Evolutionary conservation across 1,284 basidiomycete species (phyloP).

Genomic region (Ustilago shanxiensis): DNA sequence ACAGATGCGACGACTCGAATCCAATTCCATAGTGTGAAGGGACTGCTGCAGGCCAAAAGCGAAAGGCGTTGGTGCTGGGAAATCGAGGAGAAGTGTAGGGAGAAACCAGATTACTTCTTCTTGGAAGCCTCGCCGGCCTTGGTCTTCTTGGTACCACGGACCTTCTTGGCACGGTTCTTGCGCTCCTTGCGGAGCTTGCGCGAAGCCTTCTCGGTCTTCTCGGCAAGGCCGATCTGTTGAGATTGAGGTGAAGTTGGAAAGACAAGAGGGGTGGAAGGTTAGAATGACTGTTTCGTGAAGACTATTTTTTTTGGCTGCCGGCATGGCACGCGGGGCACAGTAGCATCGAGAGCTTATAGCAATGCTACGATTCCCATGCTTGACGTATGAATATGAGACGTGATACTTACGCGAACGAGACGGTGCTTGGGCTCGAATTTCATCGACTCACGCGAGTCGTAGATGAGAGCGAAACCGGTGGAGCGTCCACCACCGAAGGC

Average conservation of each 20-base stretch:
- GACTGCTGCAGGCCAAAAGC: slow-evolving; percentile 27
- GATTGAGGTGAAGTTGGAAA: background rate
- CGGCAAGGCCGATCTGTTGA: slow-evolving; percentile 76
- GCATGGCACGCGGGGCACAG: background rate
- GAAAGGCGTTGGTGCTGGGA: slow-evolving; percentile 2
- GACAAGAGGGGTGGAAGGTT: slow-evolving; percentile 7
- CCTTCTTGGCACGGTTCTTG: slow-evolving; percentile 98
- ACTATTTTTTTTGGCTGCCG: too few species aligned
- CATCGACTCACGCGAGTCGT: slow-evolving; percentile 94
- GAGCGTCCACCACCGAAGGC: slow-evolving; percentile 98
- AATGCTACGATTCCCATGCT: background rate
- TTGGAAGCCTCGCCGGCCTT: slow-evolving; percentile 59
- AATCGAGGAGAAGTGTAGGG: slow-evolving; percentile 9
- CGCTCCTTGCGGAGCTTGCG: slow-evolving; percentile 99
- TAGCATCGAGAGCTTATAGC: background rate
- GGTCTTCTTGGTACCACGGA: slow-evolving; percentile 76
- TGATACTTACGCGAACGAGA: slow-evolving; percentile 81
- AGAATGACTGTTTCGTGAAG: slow-evolving; percentile 10
- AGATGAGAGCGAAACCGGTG: slow-evolving; percentile 95
- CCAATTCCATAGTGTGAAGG: slow-evolving; percentile 12
- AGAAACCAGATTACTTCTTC: slow-evolving; percentile 61
- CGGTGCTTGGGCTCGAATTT: slow-evolving; percentile 95
- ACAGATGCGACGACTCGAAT: slow-evolving; percentile 10
- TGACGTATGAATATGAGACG: background rate
- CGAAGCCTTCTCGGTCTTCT: slow-evolving; percentile 90